Evolutionary conservation across 2,329 filamentous ascomycete genomes (phyloP).

Genomic region (Diaporthe sp.): DNA sequence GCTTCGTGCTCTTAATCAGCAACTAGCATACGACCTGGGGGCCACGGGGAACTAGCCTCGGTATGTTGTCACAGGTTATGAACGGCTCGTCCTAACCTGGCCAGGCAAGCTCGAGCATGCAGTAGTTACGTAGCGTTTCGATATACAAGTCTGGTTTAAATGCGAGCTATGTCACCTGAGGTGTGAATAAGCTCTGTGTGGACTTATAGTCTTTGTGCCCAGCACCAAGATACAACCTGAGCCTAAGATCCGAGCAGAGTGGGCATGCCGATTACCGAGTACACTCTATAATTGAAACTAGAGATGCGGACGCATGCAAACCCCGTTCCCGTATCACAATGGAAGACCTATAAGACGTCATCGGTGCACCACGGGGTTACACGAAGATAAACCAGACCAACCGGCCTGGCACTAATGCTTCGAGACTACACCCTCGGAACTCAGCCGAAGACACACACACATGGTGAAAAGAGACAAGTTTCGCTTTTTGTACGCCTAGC

Average conservation of each 20-base stretch:
- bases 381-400: neutral
- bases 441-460: neutral
- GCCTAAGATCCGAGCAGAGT: neutral
- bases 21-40: neutral
- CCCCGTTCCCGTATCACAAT: neutral
- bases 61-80: neutral
- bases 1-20: conserved; percentile 1
- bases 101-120: neutral
- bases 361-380: neutral
- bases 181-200: neutral
- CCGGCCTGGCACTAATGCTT: neutral
- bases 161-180: neutral
- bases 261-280: neutral
- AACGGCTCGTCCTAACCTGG: neutral
- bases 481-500: neutral
- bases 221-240: neutral
- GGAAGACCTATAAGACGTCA: neutral
- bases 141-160: neutral
- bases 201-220: neutral
- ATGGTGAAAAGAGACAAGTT: neutral
- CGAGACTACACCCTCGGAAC: neutral
- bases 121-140: neutral
- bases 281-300: neutral
- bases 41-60: neutral
- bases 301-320: neutral